Evolutionary conservation across 257 asterid genomes (phyloP).

Genomic region (Solanum lignicaule): DNA sequence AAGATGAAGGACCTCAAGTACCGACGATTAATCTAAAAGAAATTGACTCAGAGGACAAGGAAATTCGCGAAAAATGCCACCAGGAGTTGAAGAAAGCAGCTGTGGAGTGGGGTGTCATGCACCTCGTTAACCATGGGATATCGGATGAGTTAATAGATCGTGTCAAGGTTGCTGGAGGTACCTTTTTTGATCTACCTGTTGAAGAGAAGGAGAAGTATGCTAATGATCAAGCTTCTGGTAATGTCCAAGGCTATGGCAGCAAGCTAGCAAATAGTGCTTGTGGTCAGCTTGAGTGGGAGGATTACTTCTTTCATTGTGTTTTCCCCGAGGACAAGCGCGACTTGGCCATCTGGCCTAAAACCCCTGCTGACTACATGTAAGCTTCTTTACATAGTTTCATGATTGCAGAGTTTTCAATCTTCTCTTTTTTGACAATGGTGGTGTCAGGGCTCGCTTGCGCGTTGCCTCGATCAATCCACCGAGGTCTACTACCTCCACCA

Average conservation of each 20-base stretch:
- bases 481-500: background rate
- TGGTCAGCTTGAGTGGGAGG: conserved; percentile 88
- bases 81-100: conserved; percentile 61
- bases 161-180: conserved; percentile 49
- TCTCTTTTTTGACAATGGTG: background rate
- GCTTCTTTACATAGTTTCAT: conserved; percentile 1
- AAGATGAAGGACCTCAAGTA: conserved; percentile 43
- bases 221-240: conserved; percentile 61
- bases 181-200: conserved; percentile 48
- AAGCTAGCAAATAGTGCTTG: conserved; percentile 68
- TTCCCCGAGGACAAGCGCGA: conserved; percentile 52
- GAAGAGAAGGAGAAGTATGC: conserved; percentile 95
- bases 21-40: conserved; percentile 44
- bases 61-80: conserved; percentile 26
- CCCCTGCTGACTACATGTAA: conserved; percentile 71
- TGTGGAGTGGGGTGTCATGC: conserved; percentile 92
- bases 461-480: background rate
- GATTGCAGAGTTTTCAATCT: background rate
- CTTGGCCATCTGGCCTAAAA: conserved; percentile 64
- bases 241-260: conserved; percentile 86
- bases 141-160: conserved; percentile 31
- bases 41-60: conserved; percentile 33
- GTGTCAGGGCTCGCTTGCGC: background rate
- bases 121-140: conserved; percentile 71
- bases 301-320: conserved; percentile 65